A percentile compares a stretch with the other conserved stretches of the same genome.
Evolutionary conservation across 371 early-diverging fungal genomes (phyloP).

Genomic region (Fennellomyces sp.): DNA sequence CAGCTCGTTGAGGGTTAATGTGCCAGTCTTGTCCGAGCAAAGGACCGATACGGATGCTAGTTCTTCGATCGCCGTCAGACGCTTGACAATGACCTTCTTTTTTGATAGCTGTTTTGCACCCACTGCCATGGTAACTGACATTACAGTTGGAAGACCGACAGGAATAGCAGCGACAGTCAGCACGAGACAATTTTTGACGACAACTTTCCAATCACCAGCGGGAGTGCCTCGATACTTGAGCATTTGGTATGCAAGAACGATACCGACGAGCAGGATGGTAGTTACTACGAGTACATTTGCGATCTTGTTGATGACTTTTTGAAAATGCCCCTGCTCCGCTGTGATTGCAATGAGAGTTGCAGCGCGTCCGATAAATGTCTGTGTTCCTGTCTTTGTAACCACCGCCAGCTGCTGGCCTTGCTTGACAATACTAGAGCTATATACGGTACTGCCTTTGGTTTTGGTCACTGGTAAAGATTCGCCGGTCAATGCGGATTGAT

Average conservation of each 20-base stretch:
- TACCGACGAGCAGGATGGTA: slow-evolving; percentile 73
- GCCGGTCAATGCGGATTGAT: slow-evolving; percentile 94
- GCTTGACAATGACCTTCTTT: slow-evolving; percentile 93
- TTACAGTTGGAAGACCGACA: slow-evolving; percentile 92
- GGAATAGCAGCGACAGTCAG: slow-evolving; percentile 94
- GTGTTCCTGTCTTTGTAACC: slow-evolving; percentile 84
- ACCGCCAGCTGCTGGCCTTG: slow-evolving; percentile 87
- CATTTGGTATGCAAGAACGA: slow-evolving; percentile 78
- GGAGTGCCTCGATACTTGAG: slow-evolving; percentile 23
- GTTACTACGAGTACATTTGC: slow-evolving; percentile 82
- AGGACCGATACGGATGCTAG: slow-evolving; percentile 92
- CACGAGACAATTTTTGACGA: slow-evolving; percentile 74
- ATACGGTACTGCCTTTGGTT: slow-evolving; percentile 77
- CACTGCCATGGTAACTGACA: slow-evolving; percentile 95
- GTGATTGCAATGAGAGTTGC: slow-evolving; percentile 89
- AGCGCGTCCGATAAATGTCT: slow-evolving; percentile 92
- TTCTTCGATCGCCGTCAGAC: slow-evolving; percentile 93
- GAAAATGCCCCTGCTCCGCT: slow-evolving; percentile 84
- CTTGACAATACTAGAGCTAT: slow-evolving; percentile 84
- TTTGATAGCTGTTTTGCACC: slow-evolving; percentile 89
- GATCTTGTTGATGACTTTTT: slow-evolving; percentile 82
- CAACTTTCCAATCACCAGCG: slow-evolving; percentile 36
- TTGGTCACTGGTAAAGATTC: slow-evolving; percentile 88
- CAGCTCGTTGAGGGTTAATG: slow-evolving; percentile 90
- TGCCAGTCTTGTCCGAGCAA: slow-evolving; percentile 97